A percentile compares a stretch with the other conserved stretches of the same genome.
These are phyloP conservation scores for Backusella morwellensis DNA, from an alignment of 192 early-diverging fungal species.

Conservation along the genomic window DNA sequence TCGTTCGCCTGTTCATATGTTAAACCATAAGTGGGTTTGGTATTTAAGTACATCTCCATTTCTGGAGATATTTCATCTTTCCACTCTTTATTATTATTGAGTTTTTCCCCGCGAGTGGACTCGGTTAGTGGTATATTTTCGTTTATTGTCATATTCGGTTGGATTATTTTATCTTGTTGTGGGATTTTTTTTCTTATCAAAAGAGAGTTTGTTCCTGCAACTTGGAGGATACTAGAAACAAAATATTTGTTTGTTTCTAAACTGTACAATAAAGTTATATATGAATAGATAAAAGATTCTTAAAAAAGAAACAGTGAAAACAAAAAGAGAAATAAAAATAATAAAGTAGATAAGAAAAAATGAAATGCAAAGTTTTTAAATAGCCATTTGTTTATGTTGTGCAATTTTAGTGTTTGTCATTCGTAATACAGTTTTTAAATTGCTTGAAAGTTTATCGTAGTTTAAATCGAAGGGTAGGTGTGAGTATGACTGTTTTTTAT, in stretches of 20 bases:
- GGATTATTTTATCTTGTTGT: not conserved
- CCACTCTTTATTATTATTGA: constrained; percentile 19
- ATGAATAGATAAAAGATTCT: not conserved
- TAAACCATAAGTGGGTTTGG: constrained; percentile 63
- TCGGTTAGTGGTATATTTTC: constrained; percentile 22
- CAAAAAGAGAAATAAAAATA: not conserved
- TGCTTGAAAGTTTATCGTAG: not conserved
- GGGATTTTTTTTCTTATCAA: not conserved
- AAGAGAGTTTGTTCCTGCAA: not conserved
- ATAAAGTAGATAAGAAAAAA: not conserved
- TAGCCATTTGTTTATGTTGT: constrained; percentile 3
- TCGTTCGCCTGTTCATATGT: constrained; percentile 49
- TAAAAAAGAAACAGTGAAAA: not conserved
- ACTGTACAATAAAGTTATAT: not conserved
- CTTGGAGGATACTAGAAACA: not conserved
- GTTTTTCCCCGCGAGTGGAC: not conserved
- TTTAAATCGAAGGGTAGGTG: not conserved
- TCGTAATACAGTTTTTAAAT: not conserved
- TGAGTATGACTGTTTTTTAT: not conserved
- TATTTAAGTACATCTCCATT: constrained; percentile 54
- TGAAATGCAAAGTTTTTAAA: constrained; percentile 4
- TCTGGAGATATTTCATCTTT: constrained; percentile 48
- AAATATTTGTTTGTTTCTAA: not conserved
- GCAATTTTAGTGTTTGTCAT: constrained; percentile 4
- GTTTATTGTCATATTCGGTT: not conserved